Conservation (phyloP, 768 basidiomycete genomes). For the Auriscalpium orientale region DNA sequence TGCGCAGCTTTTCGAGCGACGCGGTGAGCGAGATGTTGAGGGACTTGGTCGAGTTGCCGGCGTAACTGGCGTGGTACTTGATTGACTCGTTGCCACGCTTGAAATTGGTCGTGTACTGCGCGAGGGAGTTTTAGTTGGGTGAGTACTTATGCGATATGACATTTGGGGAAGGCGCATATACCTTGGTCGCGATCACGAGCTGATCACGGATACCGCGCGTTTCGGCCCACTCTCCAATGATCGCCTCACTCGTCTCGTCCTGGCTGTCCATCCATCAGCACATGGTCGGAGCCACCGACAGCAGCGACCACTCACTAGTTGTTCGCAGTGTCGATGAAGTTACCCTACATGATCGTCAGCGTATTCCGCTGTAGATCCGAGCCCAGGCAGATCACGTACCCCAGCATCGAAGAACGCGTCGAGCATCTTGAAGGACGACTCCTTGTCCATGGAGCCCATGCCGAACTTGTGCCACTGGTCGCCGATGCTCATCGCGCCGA, state of each 20-base stretch:
- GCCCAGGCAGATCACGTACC: not conserved
- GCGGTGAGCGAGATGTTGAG: constrained; percentile 26
- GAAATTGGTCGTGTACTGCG: constrained; percentile 17
- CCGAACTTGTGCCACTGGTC: constrained; percentile 12
- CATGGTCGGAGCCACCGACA: not conserved
- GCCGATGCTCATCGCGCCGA: constrained; percentile 19
- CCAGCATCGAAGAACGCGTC: constrained; percentile 28
- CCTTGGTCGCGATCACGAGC: constrained; percentile 23
- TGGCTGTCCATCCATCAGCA: constrained; percentile 5
- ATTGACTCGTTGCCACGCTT: constrained; percentile 10
- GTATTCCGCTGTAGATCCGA: constrained; percentile 13
- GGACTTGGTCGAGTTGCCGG: constrained; percentile 34
- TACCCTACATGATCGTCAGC: constrained; percentile 7
- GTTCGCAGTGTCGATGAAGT: constrained; percentile 28
- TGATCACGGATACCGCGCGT: constrained; percentile 26
- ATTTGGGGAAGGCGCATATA: not conserved
- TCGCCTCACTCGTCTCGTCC: constrained; percentile 21
- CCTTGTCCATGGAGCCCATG: constrained; percentile 32
- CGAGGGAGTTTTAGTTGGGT: too few relatives aligned
- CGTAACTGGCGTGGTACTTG: constrained; percentile 19
- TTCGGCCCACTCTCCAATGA: constrained; percentile 34
- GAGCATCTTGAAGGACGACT: constrained; percentile 28
- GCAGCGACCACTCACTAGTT: constrained; percentile 18
- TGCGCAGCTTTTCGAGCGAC: constrained; percentile 34
- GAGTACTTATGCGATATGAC: constrained; percentile 12